These are phyloP conservation scores for Solanum etuberosum DNA, from an alignment of 257 asterid species.

Conservation along the genomic window DNA sequence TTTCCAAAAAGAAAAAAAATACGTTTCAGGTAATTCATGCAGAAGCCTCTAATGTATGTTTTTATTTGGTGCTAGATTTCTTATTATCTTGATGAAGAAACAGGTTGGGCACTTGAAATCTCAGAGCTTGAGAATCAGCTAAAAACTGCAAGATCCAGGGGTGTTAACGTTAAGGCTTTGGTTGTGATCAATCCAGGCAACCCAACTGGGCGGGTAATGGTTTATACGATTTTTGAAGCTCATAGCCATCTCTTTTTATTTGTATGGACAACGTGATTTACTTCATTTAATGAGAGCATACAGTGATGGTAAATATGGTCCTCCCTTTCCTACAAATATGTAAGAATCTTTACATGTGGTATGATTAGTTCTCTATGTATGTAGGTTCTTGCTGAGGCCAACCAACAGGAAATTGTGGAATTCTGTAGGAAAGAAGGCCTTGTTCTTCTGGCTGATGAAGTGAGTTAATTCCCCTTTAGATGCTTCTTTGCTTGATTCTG, in stretches of 20 bases:
- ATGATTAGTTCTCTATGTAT: background rate
- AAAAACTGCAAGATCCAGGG: constrained; percentile 73
- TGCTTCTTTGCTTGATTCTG: background rate
- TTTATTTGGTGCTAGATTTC: constrained; percentile 46
- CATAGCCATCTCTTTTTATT: background rate
- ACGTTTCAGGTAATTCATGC: background rate
- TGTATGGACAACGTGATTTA: background rate
- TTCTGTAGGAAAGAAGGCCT: constrained; percentile 96
- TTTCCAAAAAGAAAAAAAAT: background rate
- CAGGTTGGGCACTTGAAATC: constrained; percentile 88
- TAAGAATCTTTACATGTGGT: background rate
- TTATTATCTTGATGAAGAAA: constrained; percentile 91
- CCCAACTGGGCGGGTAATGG: constrained; percentile 87
- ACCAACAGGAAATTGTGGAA: constrained; percentile 74
- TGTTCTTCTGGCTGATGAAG: constrained; percentile 98
- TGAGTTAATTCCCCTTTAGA: constrained; percentile 12
- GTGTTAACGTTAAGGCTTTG: constrained; percentile 63
- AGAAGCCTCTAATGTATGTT: constrained; percentile 1
- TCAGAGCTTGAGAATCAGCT: constrained; percentile 76
- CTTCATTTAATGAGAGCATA: background rate
- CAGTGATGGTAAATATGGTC: background rate
- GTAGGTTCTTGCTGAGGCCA: constrained; percentile 49
- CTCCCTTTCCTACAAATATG: background rate
- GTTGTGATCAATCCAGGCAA: constrained; percentile 98
- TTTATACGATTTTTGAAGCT: background rate